phyloP scores from a whole-genome alignment of 257 asterid genomes.

The Nicotiana sylvestris region DNA sequence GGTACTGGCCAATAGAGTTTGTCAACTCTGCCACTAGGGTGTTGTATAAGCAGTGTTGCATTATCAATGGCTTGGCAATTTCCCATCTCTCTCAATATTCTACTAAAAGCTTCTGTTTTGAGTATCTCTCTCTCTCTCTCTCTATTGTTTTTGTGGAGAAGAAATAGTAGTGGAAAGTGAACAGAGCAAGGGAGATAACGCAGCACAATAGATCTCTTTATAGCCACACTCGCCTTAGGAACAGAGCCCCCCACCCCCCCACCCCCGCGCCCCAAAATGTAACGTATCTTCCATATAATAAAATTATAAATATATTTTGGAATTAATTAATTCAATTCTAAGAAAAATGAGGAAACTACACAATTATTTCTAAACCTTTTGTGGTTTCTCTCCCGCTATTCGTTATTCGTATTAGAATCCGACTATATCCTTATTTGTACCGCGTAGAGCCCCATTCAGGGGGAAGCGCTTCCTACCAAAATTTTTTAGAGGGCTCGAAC shows the following conservation, averaged over 20 bases:
- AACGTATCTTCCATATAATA: not conserved
- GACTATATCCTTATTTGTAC: too few relatives aligned
- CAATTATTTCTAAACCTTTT: too few relatives aligned
- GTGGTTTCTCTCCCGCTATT: too few relatives aligned
- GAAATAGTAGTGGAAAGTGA: not conserved
- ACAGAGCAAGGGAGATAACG: constrained; percentile 6
- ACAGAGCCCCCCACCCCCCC: not conserved
- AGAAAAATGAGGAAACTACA: not conserved
- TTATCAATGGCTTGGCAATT: constrained; percentile 92
- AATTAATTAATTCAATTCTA: not conserved
- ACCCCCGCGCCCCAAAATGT: not conserved
- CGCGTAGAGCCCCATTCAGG: too few relatives aligned
- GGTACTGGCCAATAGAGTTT: constrained; percentile 49
- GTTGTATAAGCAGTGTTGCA: constrained; percentile 61
- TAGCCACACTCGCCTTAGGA: constrained; percentile 2
- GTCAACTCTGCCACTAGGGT: constrained; percentile 73
- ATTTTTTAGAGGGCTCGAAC: too few relatives aligned
- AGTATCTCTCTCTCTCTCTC: not conserved
- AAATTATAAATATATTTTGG: not conserved
- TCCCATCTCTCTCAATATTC: constrained; percentile 47
- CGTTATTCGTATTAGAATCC: too few relatives aligned
- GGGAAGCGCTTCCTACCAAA: too few relatives aligned
- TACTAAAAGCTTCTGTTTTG: not conserved
- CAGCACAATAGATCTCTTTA: constrained; percentile 8
- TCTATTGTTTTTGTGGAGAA: not conserved